Base-by-base conservation (phyloP, 75 land plant species). In the Larix kaempferi region DNA sequence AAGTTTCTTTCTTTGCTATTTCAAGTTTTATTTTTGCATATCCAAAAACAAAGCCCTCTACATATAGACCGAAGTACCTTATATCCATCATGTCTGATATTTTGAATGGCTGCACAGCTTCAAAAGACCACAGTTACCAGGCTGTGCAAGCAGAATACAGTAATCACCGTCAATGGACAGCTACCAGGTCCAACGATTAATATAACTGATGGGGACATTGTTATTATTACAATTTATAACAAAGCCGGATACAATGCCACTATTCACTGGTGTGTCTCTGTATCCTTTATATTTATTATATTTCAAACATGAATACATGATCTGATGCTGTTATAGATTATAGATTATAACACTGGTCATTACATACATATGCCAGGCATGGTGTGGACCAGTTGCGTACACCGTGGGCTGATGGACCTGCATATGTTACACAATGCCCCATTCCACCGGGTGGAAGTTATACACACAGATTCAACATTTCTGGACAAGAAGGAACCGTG, bases 111-210 rank as follows among this genome's bases (percentile, higher is more conserved):
- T 60, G 26, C 0, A 0, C 73, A 39, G 37, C 0, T 69, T 33
- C 4, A 39, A 35, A 19, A 4, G 44, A 69, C 37, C 4, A 25
- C 35, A 11, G 17, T 33, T 39, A 69, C 41, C 27, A 29, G 35
- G 44, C 37, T 13, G 14, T 69, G 41, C 41, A 22, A 39, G 21
- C 23, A 0, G 19, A 11, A 11, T 33, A 69, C 3, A 8, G 27
- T 27, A 5, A 33, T 69, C 22, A 57, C 78, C 17, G 78, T 74
- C 41, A 79, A 79, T n/a, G 78, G 81, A 44, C 29, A 56, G 19
- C n/a, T 71, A 15, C 81, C 62, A 29, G 81, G 81, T 17, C 78
- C 81, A 39, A 74, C 61, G 7, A 57, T 79, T 16, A 21, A 74
- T 33, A 60, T 59, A 33, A 27, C 19, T 17, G 37, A 59, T 52